Conservation (phyloP, 2,329 filamentous ascomycete species). For the Didymella exigua region DNA sequence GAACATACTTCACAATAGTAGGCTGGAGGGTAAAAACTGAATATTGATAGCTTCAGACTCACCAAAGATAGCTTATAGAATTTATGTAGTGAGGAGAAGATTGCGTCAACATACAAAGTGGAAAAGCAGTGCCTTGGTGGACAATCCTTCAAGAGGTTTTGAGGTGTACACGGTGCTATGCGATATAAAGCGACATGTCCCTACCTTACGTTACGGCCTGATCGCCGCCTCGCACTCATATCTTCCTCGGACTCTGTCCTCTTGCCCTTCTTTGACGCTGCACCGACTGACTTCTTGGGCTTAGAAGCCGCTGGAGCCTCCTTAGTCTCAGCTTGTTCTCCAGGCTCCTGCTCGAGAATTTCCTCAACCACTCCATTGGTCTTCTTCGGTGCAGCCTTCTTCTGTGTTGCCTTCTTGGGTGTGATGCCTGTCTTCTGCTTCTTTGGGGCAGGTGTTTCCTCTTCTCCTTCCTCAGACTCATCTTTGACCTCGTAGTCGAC, state of each 20-base stretch:
- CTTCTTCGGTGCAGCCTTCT: not conserved
- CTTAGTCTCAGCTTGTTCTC: constrained; percentile 11
- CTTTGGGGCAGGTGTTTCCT: constrained; percentile 26
- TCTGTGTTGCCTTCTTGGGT: not conserved
- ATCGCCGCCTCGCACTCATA: constrained; percentile 27
- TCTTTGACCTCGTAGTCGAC: constrained; percentile 24
- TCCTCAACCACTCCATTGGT: not conserved
- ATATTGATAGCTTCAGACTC: no score
- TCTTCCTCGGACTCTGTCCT: constrained; percentile 17
- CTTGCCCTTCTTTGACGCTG: constrained; percentile 20
- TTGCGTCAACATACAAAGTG: no score
- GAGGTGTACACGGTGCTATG: not conserved
- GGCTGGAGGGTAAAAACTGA: no score
- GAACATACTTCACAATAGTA: not conserved
- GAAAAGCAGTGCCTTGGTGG: no score
- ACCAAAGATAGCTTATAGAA: no score
- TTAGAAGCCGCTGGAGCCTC: constrained; percentile 26
- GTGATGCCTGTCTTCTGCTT: constrained; percentile 29
- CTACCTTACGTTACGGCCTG: constrained; percentile 29
- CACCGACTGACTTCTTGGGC: constrained; percentile 24
- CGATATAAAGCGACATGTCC: not conserved
- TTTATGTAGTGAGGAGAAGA: no score
- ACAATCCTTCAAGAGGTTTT: not conserved
- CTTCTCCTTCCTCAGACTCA: constrained; percentile 36
- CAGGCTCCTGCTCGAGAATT: not conserved